Evolutionary conservation across 2,329 filamentous ascomycete genomes (phyloP).

Genomic region (Botryotinia globosa): DNA sequence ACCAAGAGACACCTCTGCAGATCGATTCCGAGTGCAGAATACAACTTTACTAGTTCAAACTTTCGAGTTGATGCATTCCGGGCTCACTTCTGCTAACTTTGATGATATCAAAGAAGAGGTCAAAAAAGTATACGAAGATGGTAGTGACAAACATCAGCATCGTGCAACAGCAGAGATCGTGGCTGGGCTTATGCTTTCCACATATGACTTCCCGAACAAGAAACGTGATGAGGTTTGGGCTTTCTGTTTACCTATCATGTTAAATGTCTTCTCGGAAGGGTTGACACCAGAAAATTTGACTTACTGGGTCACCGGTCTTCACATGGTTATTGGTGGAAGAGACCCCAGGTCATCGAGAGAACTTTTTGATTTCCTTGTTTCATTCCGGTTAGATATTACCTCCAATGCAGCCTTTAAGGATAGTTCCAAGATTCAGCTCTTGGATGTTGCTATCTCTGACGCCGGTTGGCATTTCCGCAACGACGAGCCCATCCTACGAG

Average conservation of each 20-base stretch:
- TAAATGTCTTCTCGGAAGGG: constrained; percentile 83
- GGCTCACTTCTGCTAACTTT: constrained; percentile 72
- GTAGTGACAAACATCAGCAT: constrained; percentile 96
- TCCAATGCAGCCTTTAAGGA: constrained; percentile 99
- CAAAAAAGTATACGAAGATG: constrained; percentile 78
- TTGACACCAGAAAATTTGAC: constrained; percentile 89
- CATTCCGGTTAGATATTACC: constrained; percentile 87
- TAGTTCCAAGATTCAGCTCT: constrained; percentile 87
- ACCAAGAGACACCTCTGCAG: constrained; percentile 74
- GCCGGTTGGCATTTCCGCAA: constrained; percentile 95
- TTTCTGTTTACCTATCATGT: constrained; percentile 85
- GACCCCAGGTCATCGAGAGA: constrained; percentile 87
- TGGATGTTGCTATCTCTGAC: constrained; percentile 84
- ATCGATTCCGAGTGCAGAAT: constrained; percentile 86
- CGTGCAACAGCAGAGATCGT: constrained; percentile 93
- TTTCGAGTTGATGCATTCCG: constrained; percentile 85
- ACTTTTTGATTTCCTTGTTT: constrained; percentile 75
- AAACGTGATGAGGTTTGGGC: constrained; percentile 78
- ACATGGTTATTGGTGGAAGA: constrained; percentile 82
- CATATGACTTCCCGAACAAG: constrained; percentile 71
- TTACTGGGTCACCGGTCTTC: constrained; percentile 94
- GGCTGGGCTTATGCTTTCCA: constrained; percentile 77
- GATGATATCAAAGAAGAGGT: constrained; percentile 84
- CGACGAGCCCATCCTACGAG: constrained; percentile 80
- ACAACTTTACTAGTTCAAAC: constrained; percentile 84